Base-by-base conservation (phyloP, 163 green algal genomes). In the Scenedesmus sp. region DNA sequence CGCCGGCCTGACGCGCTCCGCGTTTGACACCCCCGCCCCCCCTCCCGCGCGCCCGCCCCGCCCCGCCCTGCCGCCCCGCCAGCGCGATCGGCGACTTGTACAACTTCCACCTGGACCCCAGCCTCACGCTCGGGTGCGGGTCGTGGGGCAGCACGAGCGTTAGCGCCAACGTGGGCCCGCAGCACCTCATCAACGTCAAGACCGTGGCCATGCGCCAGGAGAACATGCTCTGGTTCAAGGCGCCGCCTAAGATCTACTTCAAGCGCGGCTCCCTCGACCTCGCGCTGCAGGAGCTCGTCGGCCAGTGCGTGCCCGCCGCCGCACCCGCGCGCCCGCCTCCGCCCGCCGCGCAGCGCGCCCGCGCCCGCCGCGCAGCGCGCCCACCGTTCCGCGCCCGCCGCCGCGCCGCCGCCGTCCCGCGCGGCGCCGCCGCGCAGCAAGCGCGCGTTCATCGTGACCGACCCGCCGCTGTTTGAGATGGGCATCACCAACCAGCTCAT, bases 141-240 rank as follows among this genome's bases (percentile, higher is more conserved):
- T 84, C 83, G 13, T 93, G 83, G 82, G 89, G 89, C 60, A 81
- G 66, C 70, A 93, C 87, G 63, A 87, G 70, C 6, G 88, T 94
- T 22, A 91, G 82, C 33, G 87, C 70, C 36, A 94, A 93, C 76
- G 85, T 94, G 15, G 89, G 89, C 70, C 89, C 89, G 4, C 53
- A 77, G 64, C 81, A 94, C 65, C 76, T 94, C 67, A 86, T 94
- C 60, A 94, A 94, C 75, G 83, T 94, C 76, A 94, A 94, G 85
- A 88, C 69, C 45, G 82, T 86, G 24, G 85, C 85, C 3, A 78
- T 88, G 64, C 85, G 89, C 63, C 86, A 84, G 53, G 89, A 94
- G 79, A 93, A 94, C 86, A 94, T 94, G 87, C 75, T 93, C 39
- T 93, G 89, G 89, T 94, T 93, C 84, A 84, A 84, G 48, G 75